Percentiles rank a stretch among this genome's conserved stretches.
Conservation (phyloP, 2,329 filamentous ascomycete genomes). For the Fusarium sp. region DNA sequence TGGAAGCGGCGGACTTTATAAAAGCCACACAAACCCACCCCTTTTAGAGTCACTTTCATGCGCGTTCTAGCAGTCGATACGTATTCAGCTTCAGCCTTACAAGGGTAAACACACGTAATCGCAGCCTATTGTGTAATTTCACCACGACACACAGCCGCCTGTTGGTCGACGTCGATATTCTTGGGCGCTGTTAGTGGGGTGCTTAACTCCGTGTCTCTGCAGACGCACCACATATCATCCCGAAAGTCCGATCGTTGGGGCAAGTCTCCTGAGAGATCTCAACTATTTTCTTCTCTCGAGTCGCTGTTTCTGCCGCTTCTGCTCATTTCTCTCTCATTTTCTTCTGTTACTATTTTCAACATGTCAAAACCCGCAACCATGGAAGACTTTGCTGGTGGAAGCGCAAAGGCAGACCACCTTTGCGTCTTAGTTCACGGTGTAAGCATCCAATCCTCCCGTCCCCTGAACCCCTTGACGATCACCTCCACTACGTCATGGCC, state of each 20-base stretch:
- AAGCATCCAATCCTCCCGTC: conserved; percentile 52
- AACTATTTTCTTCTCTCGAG: conserved; percentile 32
- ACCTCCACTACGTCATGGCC: conserved; percentile 38
- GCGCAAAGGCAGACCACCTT: conserved; percentile 75
- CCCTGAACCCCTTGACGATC: conserved; percentile 36
- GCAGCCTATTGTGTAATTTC: conserved; percentile 1
- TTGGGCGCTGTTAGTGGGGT: conserved; percentile 20
- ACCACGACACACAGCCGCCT: conserved; percentile 13
- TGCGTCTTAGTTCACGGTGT: conserved; percentile 85
- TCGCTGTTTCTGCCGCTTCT: conserved; percentile 1
- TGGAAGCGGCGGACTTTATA: conserved; percentile 9
- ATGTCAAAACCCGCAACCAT: conserved; percentile 37
- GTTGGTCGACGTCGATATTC: conserved; percentile 37
- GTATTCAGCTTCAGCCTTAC: conserved; percentile 22
- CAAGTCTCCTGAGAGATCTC: conserved; percentile 41
- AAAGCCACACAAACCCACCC: conserved; percentile 13
- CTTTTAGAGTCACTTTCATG: neutral
- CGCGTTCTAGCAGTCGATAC: neutral
- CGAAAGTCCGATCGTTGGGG: conserved; percentile 42
- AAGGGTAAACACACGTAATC: conserved; percentile 17
- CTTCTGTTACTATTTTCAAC: conserved; percentile 20
- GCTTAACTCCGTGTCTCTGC: conserved; percentile 38
- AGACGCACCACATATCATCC: conserved; percentile 24
- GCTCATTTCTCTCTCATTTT: neutral
- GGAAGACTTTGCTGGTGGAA: conserved; percentile 64